These are phyloP conservation scores for Aspergillus affinis DNA, from an alignment of 495 filamentous ascomycete genomes.

Conservation along the genomic window DNA sequence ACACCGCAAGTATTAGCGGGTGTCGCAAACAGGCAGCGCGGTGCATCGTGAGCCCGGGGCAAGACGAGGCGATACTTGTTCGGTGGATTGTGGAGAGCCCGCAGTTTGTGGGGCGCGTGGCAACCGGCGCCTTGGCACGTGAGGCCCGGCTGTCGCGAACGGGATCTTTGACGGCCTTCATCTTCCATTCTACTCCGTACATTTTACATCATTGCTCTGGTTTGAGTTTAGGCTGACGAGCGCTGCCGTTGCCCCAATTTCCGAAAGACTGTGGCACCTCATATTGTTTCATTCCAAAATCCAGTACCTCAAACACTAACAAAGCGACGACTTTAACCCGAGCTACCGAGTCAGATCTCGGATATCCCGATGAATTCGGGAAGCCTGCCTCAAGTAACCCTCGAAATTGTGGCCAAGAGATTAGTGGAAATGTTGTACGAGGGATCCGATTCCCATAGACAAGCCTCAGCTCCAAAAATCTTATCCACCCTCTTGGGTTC, in stretches of 20 bases:
- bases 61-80: neutral
- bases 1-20: neutral
- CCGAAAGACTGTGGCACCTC: neutral
- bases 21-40: neutral
- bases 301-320: too few species aligned
- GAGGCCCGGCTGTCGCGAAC: neutral
- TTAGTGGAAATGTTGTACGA: neutral
- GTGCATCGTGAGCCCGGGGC: too few species aligned
- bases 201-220: neutral
- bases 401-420: slow-evolving; percentile 3
- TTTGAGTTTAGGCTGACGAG: neutral
- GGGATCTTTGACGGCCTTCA: neutral
- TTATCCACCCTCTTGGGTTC: slow-evolving; percentile 12
- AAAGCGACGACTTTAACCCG: neutral
- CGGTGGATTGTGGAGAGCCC: neutral
- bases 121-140: slow-evolving; percentile 10
- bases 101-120: neutral
- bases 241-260: neutral
- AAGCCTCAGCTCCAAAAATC: slow-evolving; percentile 14
- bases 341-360: neutral
- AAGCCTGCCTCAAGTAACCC: slow-evolving; percentile 4
- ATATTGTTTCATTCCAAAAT: too few species aligned
- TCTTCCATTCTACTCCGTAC: too few species aligned
- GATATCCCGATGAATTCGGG: neutral
- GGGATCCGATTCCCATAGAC: neutral